A percentile compares a stretch with the other conserved stretches of the same genome.
phyloP scores from a whole-genome alignment of 148 eudicot genomes.

The Chenopodium suecicum region DNA sequence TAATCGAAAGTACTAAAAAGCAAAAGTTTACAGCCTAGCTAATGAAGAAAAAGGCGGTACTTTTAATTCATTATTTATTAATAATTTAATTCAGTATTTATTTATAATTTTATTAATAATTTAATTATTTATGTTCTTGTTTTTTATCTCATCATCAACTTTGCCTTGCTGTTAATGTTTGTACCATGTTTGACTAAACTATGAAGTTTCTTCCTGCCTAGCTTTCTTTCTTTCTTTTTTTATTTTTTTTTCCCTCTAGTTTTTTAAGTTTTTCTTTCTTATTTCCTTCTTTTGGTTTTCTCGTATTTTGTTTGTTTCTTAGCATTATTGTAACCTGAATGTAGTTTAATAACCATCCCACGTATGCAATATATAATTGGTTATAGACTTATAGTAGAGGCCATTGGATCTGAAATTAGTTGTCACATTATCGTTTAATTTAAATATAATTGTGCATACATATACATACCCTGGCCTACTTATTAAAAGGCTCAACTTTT shows the following conservation, averaged over 20 bases:
- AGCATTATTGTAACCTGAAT: not conserved
- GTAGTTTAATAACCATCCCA: not conserved
- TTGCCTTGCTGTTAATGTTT: constrained; percentile 26
- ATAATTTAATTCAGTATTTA: not conserved
- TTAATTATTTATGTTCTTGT: constrained; percentile 1
- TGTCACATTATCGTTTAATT: too few relatives aligned
- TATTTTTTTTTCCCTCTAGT: not conserved
- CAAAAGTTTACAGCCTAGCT: constrained; percentile 28
- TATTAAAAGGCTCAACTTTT: too few relatives aligned
- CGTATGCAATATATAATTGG: too few relatives aligned
- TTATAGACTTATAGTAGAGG: too few relatives aligned
- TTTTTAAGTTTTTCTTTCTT: not conserved
- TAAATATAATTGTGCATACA: too few relatives aligned
- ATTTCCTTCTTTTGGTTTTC: not conserved
- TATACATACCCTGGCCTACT: too few relatives aligned
- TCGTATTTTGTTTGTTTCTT: not conserved
- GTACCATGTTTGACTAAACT: constrained; percentile 25
- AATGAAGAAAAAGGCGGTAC: constrained; percentile 9
- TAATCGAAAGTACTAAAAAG: not conserved
- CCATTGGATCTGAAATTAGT: too few relatives aligned
- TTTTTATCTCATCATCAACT: constrained; percentile 25
- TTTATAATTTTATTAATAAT: too few relatives aligned
- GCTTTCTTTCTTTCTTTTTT: constrained; percentile 5
- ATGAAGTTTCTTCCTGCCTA: not conserved
- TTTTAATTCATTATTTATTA: not conserved